These are phyloP conservation scores for Pestalotiopsis sp. DNA, from an alignment of 2,329 filamentous ascomycete genomes.

Conservation along the genomic window DNA sequence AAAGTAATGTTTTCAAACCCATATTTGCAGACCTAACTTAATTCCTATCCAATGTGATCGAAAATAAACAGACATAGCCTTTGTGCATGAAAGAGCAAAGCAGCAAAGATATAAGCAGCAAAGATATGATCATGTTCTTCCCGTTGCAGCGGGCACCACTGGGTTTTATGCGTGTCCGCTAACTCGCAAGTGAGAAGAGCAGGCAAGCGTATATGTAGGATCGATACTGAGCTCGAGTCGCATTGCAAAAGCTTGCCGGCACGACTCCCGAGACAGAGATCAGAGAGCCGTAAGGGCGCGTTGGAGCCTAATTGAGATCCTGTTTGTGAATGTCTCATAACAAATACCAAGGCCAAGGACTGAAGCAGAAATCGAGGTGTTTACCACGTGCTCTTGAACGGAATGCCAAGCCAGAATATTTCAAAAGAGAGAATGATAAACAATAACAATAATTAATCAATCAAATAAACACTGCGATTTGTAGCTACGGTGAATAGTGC, in stretches of 20 bases:
- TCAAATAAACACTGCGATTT: background rate
- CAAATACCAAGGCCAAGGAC: background rate
- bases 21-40: background rate
- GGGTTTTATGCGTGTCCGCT: background rate
- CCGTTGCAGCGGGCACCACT: background rate
- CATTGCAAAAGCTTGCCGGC: background rate
- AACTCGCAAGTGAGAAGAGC: background rate
- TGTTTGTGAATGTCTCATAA: no score
- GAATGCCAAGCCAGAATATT: background rate
- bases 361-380: no score
- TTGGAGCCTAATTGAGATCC: slow-evolving; percentile 1
- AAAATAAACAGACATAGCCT: background rate
- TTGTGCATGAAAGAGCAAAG: background rate
- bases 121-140: background rate
- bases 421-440: no score
- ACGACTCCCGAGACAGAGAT: background rate
- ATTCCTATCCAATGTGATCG: background rate
- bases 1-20: background rate
- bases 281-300: background rate
- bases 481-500: background rate
- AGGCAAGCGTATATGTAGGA: background rate
- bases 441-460: background rate
- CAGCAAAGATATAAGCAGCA: background rate
- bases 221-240: background rate
- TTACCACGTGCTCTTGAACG: background rate